A percentile compares a stretch with the other conserved stretches of the same genome.
Evolutionary conservation across 129 eudicot species (phyloP).

Genomic region (Scalesia atractyloides): DNA sequence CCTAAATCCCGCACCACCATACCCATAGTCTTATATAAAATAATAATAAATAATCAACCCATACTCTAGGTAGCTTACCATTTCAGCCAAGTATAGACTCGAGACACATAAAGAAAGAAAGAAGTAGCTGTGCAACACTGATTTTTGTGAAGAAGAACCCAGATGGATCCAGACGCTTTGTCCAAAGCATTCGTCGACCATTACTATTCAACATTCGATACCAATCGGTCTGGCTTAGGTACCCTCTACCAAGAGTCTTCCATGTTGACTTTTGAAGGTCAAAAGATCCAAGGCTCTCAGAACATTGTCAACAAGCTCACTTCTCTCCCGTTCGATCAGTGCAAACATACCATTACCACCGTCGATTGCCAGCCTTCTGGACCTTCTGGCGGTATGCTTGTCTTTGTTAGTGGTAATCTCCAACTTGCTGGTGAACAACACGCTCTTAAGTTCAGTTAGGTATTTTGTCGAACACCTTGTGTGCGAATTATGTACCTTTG

Average conservation of each 20-base stretch:
- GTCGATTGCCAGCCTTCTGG: slow-evolving; percentile 94
- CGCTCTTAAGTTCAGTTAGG: slow-evolving; percentile 91
- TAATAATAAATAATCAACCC: no score
- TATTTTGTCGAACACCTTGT: slow-evolving; percentile 26
- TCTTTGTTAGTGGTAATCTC: slow-evolving; percentile 78
- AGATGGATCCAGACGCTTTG: slow-evolving; percentile 75
- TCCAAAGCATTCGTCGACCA: slow-evolving; percentile 89
- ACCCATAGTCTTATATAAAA: no score
- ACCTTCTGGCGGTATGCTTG: slow-evolving; percentile 79
- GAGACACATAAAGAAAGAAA: no score
- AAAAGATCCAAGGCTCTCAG: slow-evolving; percentile 59
- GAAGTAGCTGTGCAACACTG: no score
- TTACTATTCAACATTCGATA: slow-evolving; percentile 83
- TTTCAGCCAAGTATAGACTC: no score
- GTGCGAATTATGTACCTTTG: no score
- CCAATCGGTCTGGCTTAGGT: slow-evolving; percentile 55
- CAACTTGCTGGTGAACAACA: slow-evolving; percentile 84
- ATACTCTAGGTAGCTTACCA: no score
- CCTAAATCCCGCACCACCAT: no score
- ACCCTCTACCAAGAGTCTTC: slow-evolving; percentile 69
- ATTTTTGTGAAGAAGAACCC: no score
- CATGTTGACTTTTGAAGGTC: slow-evolving; percentile 91
- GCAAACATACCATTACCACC: slow-evolving; percentile 74
- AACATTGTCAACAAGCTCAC: slow-evolving; percentile 67
- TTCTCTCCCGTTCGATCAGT: slow-evolving; percentile 76